Conservation (phyloP, 2,329 filamentous ascomycete genomes). For the Helotiales sp. region DNA sequence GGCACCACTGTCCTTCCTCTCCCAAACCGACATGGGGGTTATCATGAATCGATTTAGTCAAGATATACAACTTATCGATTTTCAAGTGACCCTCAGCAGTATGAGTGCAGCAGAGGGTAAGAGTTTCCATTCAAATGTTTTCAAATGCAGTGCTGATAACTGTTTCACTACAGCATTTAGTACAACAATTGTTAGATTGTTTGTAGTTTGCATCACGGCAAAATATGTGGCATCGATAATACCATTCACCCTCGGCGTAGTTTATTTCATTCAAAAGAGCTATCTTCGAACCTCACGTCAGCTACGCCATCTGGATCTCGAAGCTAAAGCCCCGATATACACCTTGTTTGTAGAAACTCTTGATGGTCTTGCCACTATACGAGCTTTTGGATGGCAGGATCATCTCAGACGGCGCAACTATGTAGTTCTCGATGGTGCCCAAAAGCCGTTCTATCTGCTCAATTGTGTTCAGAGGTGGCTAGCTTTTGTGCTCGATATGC, state of each 20-base stretch:
- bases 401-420: conserved; percentile 51
- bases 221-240: neutral
- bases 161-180: neutral
- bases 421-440: conserved; percentile 55
- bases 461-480: conserved; percentile 64
- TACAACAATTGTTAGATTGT: neutral
- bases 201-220: neutral
- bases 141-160: neutral
- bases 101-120: neutral
- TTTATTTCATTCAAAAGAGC: conserved; percentile 44
- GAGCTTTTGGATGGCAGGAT: conserved; percentile 60
- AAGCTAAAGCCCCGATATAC: conserved; percentile 49
- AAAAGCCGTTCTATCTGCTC: conserved; percentile 62
- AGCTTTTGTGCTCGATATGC: conserved; percentile 56
- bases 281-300: conserved; percentile 55
- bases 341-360: conserved; percentile 54
- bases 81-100: neutral
- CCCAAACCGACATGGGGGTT: conserved; percentile 1
- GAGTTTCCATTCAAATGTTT: neutral
- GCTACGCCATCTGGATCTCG: conserved; percentile 53
- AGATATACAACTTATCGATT: conserved; percentile 13
- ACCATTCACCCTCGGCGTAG: neutral
- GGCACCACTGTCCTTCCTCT: conserved; percentile 8
- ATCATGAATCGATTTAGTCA: conserved; percentile 16
- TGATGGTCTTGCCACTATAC: conserved; percentile 54